These are phyloP conservation scores for Ilyonectria mors-panacis DNA, from an alignment of 2,329 filamentous ascomycete genomes.

Conservation along the genomic window DNA sequence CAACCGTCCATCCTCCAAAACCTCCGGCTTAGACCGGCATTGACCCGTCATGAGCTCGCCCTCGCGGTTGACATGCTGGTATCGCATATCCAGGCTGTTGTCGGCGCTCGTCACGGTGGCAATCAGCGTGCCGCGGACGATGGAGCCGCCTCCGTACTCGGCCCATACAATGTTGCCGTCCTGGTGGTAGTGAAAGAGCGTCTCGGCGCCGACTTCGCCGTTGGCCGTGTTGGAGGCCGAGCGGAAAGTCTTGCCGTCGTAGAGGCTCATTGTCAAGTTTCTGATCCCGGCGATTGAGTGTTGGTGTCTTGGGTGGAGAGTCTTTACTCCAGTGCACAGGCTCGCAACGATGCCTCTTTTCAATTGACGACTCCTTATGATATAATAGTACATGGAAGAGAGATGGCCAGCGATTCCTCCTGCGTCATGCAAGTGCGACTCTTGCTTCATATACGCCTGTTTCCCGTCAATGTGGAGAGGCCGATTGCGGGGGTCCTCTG, in stretches of 20 bases:
- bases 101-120: slow-evolving; percentile 38
- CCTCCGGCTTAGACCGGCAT: slow-evolving; percentile 41
- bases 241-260: slow-evolving; percentile 36
- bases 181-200: slow-evolving; percentile 47
- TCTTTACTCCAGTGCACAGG: slow-evolving; percentile 3
- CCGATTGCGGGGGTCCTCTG: slow-evolving; percentile 32
- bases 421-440: slow-evolving; percentile 24
- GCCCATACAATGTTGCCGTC: slow-evolving; percentile 47
- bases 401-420: slow-evolving; percentile 28
- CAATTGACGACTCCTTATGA: slow-evolving; percentile 28
- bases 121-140: slow-evolving; percentile 42
- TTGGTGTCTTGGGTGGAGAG: background rate
- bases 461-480: slow-evolving; percentile 21
- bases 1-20: slow-evolving; percentile 42
- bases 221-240: slow-evolving; percentile 42
- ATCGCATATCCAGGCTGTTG: slow-evolving; percentile 46
- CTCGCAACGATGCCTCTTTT: slow-evolving; percentile 32
- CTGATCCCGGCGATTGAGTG: background rate
- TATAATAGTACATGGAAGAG: slow-evolving; percentile 33
- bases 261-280: slow-evolving; percentile 27
- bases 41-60: slow-evolving; percentile 47
- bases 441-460: slow-evolving; percentile 27
- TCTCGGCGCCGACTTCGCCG: slow-evolving; percentile 44
- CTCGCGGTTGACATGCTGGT: slow-evolving; percentile 45
- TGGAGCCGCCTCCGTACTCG: slow-evolving; percentile 45